These are phyloP conservation scores for Suillus subluteus DNA, from an alignment of 768 basidiomycete species.

Conservation along the genomic window DNA sequence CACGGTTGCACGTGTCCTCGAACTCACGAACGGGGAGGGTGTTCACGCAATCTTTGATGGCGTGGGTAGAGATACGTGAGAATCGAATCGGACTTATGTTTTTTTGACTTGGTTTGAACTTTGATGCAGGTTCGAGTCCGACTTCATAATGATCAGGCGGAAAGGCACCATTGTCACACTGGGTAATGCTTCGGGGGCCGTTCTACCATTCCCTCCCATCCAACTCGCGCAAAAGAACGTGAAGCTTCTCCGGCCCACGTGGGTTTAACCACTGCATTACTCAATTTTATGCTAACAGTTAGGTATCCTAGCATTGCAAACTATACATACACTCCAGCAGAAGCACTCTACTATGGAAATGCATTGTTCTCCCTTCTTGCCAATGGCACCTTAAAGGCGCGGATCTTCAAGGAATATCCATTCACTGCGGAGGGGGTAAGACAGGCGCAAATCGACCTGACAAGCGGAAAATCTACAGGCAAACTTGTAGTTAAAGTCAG, in stretches of 20 bases:
- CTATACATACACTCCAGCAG: conserved; percentile 75
- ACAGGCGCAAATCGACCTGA: conserved; percentile 79
- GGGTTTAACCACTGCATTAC: conserved; percentile 21
- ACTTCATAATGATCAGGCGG: conserved; percentile 80
- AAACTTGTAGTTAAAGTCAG: conserved; percentile 82
- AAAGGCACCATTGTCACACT: conserved; percentile 91
- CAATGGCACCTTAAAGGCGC: conserved; percentile 63
- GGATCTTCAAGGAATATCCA: conserved; percentile 76
- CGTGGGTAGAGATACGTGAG: conserved; percentile 92
- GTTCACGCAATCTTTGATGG: conserved; percentile 92
- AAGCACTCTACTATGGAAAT: conserved; percentile 65
- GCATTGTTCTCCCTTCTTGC: conserved; percentile 66
- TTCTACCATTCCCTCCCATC: conserved; percentile 73
- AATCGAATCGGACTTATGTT: conserved; percentile 29
- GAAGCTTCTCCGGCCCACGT: conserved; percentile 79
- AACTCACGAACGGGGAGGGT: conserved; percentile 77
- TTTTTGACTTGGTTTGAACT: conserved; percentile 13
- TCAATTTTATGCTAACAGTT: conserved; percentile 8
- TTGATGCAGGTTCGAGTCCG: conserved; percentile 62
- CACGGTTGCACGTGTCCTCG: conserved; percentile 70
- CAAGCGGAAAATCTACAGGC: conserved; percentile 76
- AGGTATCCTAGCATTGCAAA: conserved; percentile 58
- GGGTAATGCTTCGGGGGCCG: conserved; percentile 90
- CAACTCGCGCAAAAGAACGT: conserved; percentile 83
- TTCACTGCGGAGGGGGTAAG: conserved; percentile 82